Percentiles rank a stretch among this genome's conserved stretches.
These are phyloP conservation scores for Senna siamea DNA, from an alignment of 306 rosid genomes.

Conservation along the genomic window DNA sequence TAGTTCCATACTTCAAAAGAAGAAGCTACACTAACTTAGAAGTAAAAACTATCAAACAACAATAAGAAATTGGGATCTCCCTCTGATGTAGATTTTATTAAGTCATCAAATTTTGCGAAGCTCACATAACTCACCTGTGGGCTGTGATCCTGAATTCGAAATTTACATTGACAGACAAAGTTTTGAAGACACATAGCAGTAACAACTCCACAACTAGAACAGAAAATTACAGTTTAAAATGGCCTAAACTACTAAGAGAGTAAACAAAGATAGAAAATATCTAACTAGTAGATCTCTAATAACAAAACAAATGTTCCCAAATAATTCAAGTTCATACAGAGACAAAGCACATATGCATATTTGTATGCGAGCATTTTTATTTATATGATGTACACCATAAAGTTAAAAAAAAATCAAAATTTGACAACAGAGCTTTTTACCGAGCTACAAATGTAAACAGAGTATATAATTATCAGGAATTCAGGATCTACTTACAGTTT, in stretches of 20 bases:
- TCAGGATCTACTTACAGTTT: slow-evolving; percentile 58
- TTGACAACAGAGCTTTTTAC: not conserved
- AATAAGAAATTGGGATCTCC: not conserved
- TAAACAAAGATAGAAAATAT: not conserved
- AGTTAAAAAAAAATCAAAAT: not conserved
- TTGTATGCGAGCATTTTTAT: not conserved
- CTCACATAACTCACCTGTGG: not conserved
- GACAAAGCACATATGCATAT: not conserved
- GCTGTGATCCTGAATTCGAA: not conserved
- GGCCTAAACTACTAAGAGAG: not conserved
- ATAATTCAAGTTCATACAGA: not conserved
- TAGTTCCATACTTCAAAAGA: not conserved
- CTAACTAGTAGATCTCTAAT: not conserved
- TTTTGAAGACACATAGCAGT: slow-evolving; percentile 2
- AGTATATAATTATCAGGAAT: not conserved
- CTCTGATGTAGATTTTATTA: not conserved
- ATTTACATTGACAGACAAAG: not conserved
- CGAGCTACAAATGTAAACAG: not conserved
- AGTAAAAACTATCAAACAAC: not conserved
- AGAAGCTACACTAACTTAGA: not conserved
- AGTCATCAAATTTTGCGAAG: not conserved
- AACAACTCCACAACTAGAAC: no score
- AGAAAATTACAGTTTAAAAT: not conserved
- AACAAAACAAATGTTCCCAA: not conserved
- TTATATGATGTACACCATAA: not conserved